Evolutionary conservation across 345 rosid genomes (phyloP).

Genomic region (Iberis pinnata): DNA sequence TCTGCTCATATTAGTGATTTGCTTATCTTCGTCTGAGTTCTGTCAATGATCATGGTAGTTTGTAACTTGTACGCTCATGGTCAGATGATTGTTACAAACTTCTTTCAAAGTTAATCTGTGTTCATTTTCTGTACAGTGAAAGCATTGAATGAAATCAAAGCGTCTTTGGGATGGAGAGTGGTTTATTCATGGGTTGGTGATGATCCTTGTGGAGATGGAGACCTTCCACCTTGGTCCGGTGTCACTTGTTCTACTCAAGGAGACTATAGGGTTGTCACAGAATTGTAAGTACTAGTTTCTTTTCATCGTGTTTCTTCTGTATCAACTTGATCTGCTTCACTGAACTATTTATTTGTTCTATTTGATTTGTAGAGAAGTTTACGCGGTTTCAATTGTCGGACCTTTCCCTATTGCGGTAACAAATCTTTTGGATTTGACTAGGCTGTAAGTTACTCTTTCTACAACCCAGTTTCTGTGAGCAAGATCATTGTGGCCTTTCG

Average conservation of each 20-base stretch:
- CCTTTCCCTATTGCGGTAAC: constrained; percentile 96
- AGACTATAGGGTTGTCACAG: constrained; percentile 85
- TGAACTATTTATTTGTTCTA: not conserved
- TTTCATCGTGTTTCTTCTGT: not conserved
- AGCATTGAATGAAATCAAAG: constrained; percentile 94
- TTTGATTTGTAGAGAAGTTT: constrained; percentile 67
- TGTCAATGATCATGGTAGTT: not conserved
- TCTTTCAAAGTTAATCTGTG: no score
- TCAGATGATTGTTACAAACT: constrained; percentile 1
- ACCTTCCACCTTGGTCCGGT: constrained; percentile 89
- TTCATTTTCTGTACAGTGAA: constrained; percentile 45
- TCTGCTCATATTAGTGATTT: no score
- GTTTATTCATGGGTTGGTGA: constrained; percentile 97
- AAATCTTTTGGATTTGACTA: constrained; percentile 78
- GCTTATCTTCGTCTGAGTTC: not conserved
- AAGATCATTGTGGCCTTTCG: no score
- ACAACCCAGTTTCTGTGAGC: no score
- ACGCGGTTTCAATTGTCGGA: constrained; percentile 92
- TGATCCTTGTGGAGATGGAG: constrained; percentile 93
- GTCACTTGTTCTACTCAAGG: constrained; percentile 86
- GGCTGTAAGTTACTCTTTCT: constrained; percentile 69
- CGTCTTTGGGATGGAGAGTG: constrained; percentile 96
- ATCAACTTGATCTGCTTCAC: not conserved
- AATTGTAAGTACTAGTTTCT: constrained; percentile 41
- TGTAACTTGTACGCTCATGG: not conserved